phyloP scores from a whole-genome alignment of 2,329 filamentous ascomycete species.

The Pseudogymnoascus sp. region DNA sequence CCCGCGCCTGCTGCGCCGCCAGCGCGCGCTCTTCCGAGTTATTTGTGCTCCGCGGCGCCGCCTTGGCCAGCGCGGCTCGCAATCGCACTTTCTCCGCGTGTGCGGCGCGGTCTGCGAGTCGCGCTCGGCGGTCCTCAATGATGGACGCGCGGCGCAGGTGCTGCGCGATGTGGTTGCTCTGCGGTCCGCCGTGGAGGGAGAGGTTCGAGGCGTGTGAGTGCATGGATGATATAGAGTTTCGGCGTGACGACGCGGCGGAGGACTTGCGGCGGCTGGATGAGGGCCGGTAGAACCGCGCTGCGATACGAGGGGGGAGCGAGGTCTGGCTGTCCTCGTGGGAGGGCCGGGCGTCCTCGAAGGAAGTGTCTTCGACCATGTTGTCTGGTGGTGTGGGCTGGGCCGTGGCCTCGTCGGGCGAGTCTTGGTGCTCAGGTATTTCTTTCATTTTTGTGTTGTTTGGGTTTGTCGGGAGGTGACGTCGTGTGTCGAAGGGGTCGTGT shows the following conservation, averaged over 20 bases:
- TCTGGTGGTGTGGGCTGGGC: not conserved
- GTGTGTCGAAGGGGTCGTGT: not conserved
- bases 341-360: not conserved
- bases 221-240: slow-evolving; percentile 69
- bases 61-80: slow-evolving; percentile 65
- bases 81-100: slow-evolving; percentile 78
- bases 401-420: not conserved
- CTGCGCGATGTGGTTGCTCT: slow-evolving; percentile 71
- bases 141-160: slow-evolving; percentile 73
- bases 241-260: slow-evolving; percentile 68
- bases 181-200: slow-evolving; percentile 43
- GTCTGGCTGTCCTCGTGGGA: not conserved
- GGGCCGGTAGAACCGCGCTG: slow-evolving; percentile 66
- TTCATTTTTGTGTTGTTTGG: not conserved
- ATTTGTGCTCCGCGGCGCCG: slow-evolving; percentile 52
- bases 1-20: slow-evolving; percentile 67
- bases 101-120: slow-evolving; percentile 69
- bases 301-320: slow-evolving; percentile 66
- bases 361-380: slow-evolving; percentile 1
- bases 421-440: slow-evolving; percentile 1
- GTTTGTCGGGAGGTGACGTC: not conserved
- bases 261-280: slow-evolving; percentile 60
- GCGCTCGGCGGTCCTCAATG: slow-evolving; percentile 69
- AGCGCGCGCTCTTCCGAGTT: slow-evolving; percentile 68
- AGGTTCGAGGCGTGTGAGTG: slow-evolving; percentile 38